Evolutionary conservation across 2,329 filamentous ascomycete species (phyloP), one percentile per base, ranked within the genome.

Genomic region (Ramularia collo-cygni): DNA sequence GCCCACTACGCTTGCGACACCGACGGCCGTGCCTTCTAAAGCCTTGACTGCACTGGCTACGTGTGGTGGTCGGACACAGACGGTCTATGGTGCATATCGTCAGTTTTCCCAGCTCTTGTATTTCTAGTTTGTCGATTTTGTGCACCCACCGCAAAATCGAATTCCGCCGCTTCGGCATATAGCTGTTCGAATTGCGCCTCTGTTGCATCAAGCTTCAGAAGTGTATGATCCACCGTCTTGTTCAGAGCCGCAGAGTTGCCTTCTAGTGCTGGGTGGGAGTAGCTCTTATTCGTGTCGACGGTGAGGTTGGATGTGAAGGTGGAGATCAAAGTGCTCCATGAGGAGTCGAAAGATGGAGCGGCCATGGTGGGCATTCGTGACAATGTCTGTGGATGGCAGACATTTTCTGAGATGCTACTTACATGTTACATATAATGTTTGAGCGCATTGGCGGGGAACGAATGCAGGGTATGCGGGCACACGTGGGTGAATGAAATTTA

Each of bases 1-100:
- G 15, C 73, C 75, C 8, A 79, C 66, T 4, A 79, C 76, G 48
- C 72, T 75, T 31, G 75, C 73, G 14, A 79, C 68, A 16, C 64
- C 63, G n/a, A 75, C 68, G 4, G 56, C 55, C 6, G 66, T 66
- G 35, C 65, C 66, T 42, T 65, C 64, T 34, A 80, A 65, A 38
- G 70, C 67, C 29, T 65, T 50, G 13, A 67, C 65, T 35, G 72
- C 72, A 40, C 65, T 69, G 16, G 64, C 49, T n/a, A 79, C 75
- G 55, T 68, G 68, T 26, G 67, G 63, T 1, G 70, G 61, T 6
- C 76, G 70, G 2, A 80, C 74, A 53, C 76, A 80, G 40, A 79
- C 76, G 8, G 74, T 68, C 66, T 56, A 47, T 65, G n/a, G 12
- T 13, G 3, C 47, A 51, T 40, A 39, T 4, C 5, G 12, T 32